Conservation (phyloP, 2,329 filamentous ascomycete species). For the Calcarisporium arbuscula region DNA sequence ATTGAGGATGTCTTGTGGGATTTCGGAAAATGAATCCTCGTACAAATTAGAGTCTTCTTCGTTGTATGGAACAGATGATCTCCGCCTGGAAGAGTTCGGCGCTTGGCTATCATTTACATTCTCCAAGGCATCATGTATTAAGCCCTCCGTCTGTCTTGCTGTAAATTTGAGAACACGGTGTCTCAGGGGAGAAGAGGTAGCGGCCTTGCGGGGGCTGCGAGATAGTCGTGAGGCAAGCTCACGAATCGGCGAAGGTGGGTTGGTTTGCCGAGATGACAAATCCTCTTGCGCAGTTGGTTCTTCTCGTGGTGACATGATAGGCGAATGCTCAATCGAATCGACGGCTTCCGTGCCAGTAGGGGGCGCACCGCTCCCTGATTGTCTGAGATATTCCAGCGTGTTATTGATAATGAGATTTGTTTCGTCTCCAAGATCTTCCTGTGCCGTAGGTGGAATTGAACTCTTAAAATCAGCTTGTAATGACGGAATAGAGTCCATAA, state of each 20-base stretch:
- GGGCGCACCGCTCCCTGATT: too few species aligned
- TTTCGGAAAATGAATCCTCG: slow-evolving; percentile 53
- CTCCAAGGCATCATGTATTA: neutral
- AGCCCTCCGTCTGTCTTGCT: slow-evolving; percentile 16
- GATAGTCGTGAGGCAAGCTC: neutral
- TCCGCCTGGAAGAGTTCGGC: slow-evolving; percentile 6
- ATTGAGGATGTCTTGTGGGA: slow-evolving; percentile 43
- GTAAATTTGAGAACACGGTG: slow-evolving; percentile 26
- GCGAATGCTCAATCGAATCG: slow-evolving; percentile 4
- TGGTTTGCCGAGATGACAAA: slow-evolving; percentile 12
- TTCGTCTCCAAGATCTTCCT: slow-evolving; percentile 46
- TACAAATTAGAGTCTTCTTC: slow-evolving; percentile 31
- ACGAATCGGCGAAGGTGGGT: slow-evolving; percentile 13
- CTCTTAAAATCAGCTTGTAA: slow-evolving; percentile 36
- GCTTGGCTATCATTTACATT: slow-evolving; percentile 4
- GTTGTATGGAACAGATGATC: slow-evolving; percentile 6
- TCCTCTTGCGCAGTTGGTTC: slow-evolving; percentile 10
- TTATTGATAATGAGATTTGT: slow-evolving; percentile 52
- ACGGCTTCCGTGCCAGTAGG: slow-evolving; percentile 7
- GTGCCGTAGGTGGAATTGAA: slow-evolving; percentile 23
- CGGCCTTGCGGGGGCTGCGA: slow-evolving; percentile 13
- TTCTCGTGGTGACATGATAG: slow-evolving; percentile 1
- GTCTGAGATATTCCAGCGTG: slow-evolving; percentile 45
- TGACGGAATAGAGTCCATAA: slow-evolving; percentile 47
- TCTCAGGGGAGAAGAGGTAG: slow-evolving; percentile 22